These are phyloP conservation scores for Kluyveromyces wickerhamii DNA, from an alignment of 805 yeast genomes.

Conservation along the genomic window DNA sequence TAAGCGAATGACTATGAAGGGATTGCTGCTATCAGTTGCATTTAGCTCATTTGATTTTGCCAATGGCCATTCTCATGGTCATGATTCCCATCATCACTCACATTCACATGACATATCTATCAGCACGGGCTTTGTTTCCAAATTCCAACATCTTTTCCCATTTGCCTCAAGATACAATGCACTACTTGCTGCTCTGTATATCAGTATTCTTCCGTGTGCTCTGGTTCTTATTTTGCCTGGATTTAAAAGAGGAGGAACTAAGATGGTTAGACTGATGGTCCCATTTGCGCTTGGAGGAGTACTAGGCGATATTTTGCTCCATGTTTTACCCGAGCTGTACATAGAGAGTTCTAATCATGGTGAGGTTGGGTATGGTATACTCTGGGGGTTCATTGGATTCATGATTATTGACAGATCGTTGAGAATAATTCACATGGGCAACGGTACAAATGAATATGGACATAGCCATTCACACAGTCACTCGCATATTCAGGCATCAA, in stretches of 20 bases:
- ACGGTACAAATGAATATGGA: conserved; percentile 5
- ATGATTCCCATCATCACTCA: not conserved
- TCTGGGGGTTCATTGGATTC: conserved; percentile 53
- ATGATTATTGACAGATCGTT: conserved; percentile 54
- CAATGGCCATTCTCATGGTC: too few relatives aligned
- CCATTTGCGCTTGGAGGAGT: conserved; percentile 73
- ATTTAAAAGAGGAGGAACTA: conserved; percentile 8
- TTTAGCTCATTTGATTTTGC: too few relatives aligned
- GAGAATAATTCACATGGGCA: conserved; percentile 32
- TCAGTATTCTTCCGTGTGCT: conserved; percentile 58
- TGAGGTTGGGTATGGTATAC: conserved; percentile 44
- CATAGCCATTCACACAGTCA: conserved; percentile 9
- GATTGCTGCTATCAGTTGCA: too few relatives aligned
- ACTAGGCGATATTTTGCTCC: conserved; percentile 67
- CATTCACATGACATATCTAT: not conserved
- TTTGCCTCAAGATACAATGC: conserved; percentile 49
- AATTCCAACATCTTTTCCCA: conserved; percentile 12
- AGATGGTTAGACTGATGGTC: conserved; percentile 42
- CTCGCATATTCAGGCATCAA: not conserved
- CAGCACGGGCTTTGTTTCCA: not conserved
- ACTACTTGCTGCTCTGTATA: conserved; percentile 51
- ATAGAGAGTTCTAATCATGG: conserved; percentile 40
- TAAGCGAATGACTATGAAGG: too few relatives aligned
- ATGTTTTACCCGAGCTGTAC: conserved; percentile 62
- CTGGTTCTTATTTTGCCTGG: conserved; percentile 51